phyloP scores from a whole-genome alignment of 345 rosid genomes.

The Boechera stricta region DNA sequence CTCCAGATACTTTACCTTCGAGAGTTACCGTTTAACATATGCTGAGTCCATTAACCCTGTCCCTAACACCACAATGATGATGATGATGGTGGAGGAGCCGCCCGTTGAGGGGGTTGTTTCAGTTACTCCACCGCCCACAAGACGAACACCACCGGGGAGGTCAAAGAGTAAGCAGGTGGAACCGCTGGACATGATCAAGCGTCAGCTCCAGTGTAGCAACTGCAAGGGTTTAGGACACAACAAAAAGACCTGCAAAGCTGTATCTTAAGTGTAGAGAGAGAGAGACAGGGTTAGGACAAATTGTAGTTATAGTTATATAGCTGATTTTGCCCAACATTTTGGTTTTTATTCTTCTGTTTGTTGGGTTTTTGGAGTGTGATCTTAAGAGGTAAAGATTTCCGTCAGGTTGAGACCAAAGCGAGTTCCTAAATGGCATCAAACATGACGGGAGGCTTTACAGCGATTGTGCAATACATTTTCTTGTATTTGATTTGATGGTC shows the following conservation, averaged over 20 bases:
- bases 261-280: slow-evolving; percentile 28
- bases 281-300: slow-evolving; percentile 4
- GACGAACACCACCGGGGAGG: slow-evolving; percentile 78
- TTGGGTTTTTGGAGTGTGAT: slow-evolving; percentile 4
- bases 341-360: slow-evolving; percentile 15
- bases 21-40: slow-evolving; percentile 58
- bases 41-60: slow-evolving; percentile 78
- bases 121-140: slow-evolving; percentile 86
- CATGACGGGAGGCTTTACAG: not conserved
- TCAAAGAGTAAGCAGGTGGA: slow-evolving; percentile 73
- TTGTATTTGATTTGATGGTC: not conserved
- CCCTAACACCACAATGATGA: slow-evolving; percentile 56
- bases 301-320: slow-evolving; percentile 26
- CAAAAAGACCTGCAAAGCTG: slow-evolving; percentile 83
- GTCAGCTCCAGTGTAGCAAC: slow-evolving; percentile 94
- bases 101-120: slow-evolving; percentile 46
- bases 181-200: slow-evolving; percentile 63
- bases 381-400: not conserved
- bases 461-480: not conserved
- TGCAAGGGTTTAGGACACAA: slow-evolving; percentile 97
- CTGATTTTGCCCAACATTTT: slow-evolving; percentile 18
- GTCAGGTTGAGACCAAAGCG: slow-evolving; percentile 1
- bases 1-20: slow-evolving; percentile 68
- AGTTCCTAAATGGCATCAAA: not conserved
- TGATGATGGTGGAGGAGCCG: slow-evolving; percentile 48